Conservation (phyloP, 192 early-diverging fungal species). For the Coemansia sp. region DNA sequence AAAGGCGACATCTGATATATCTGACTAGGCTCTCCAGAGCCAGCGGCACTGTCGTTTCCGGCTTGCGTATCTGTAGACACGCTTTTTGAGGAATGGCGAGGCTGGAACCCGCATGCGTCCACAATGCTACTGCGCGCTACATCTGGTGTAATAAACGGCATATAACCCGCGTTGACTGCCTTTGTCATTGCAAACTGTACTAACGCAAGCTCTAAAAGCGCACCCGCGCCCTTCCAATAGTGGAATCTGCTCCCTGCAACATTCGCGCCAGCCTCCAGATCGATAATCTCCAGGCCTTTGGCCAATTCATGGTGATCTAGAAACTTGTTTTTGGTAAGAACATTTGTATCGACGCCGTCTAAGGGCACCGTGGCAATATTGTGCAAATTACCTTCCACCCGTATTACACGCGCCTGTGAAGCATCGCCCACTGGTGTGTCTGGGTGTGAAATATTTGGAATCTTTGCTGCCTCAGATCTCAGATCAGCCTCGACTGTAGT, state of each 20-base stretch:
- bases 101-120: conserved; percentile 88
- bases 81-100: conserved; percentile 50
- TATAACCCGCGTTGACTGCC: conserved; percentile 70
- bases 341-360: conserved; percentile 10
- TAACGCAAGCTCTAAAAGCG: conserved; percentile 82
- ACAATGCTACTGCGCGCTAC: conserved; percentile 75
- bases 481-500: conserved; percentile 57
- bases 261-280: conserved; percentile 77
- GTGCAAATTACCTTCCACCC: conserved; percentile 37
- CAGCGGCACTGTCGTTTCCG: background rate
- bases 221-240: conserved; percentile 85
- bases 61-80: too few relatives aligned
- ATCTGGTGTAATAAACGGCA: conserved; percentile 80
- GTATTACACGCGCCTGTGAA: conserved; percentile 59
- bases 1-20: conserved; percentile 70
- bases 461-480: conserved; percentile 60
- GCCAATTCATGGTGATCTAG: conserved; percentile 72
- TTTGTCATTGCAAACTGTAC: conserved; percentile 81
- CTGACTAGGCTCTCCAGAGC: conserved; percentile 68
- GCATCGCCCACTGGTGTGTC: conserved; percentile 74
- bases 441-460: conserved; percentile 82
- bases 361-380: conserved; percentile 16
- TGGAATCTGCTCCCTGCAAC: conserved; percentile 84
- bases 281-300: conserved; percentile 65
- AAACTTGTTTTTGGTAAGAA: conserved; percentile 25